Base-by-base conservation (phyloP, 441 rosid species). In the Brassica balearica region DNA sequence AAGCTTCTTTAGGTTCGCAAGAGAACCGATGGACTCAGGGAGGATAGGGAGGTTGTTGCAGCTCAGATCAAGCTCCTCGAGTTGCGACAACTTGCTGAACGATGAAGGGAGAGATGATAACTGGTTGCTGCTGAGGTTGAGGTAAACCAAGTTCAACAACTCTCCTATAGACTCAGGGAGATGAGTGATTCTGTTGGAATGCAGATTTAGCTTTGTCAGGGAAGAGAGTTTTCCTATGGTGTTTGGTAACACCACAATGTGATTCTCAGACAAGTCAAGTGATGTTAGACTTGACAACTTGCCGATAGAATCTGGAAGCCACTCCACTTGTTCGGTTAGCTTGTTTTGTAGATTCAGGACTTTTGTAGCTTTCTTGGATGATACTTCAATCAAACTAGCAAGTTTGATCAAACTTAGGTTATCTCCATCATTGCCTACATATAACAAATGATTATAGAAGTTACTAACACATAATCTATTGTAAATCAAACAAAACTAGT, bases 291-390 rank as follows among this genome's bases (percentile, higher is more conserved):
- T 77, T 5, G 95, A 87, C 32, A 94, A 69, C 84, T 92, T 94
- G 68, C 96, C 96, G 2, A 89, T 84, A 1, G 97, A 94, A 48
- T 92, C 98, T 8, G 98, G 98, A n/a, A 94, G 87, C 98, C 98
- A 94, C 14, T 89, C 97, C 56, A 92, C 81, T 77, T 91, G 91
- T 69, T 86, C 72, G 0, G 36, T 32, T 32, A 32, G 36, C 36
- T 32, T 32, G 36, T 32, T 32, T 6, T 86, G 94, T 61, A 94
- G 92, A 78, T 87, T 87, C 68, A 94, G 89, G 71, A 90, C 97
- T 38, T 77, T 78, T 12, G 88, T 85, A 76, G 89, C 93, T 78
- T 88, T 92, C 87, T 89, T 94, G 1, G 91, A 76, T 46, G 92
- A 90, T 43, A 87, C 88, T 78, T 92, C 98, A 75, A 94, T 89